Evolutionary conservation across 164 flowering plant species (phyloP).

Genomic region (Chimonanthus praecox): DNA sequence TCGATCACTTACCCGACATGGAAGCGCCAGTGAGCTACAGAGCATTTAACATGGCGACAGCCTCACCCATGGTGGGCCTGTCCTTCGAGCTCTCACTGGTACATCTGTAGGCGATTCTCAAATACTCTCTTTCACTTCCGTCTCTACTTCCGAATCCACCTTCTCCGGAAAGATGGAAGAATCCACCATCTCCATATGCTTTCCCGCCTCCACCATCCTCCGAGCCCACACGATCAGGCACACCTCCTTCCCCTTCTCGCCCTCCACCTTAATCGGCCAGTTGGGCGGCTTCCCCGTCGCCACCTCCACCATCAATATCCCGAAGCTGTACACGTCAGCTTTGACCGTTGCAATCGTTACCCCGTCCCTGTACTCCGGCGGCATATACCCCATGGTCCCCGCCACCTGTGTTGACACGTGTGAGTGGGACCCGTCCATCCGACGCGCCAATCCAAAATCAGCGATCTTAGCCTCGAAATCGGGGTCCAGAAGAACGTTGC

Average conservation of each 20-base stretch:
- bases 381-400: slow-evolving; percentile 94
- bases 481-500: slow-evolving; percentile 60
- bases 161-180: slow-evolving; percentile 5
- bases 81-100: slow-evolving; percentile 28
- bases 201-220: slow-evolving; percentile 27
- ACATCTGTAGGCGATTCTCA: slow-evolving; percentile 57
- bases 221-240: slow-evolving; percentile 55
- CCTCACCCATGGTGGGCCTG: slow-evolving; percentile 60
- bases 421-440: slow-evolving; percentile 33
- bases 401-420: slow-evolving; percentile 89
- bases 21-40: not conserved
- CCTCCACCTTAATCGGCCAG: slow-evolving; percentile 33
- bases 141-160: slow-evolving; percentile 6
- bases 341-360: slow-evolving; percentile 45
- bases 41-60: slow-evolving; percentile 32
- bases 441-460: slow-evolving; percentile 80
- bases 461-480: slow-evolving; percentile 70
- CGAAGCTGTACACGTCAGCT: slow-evolving; percentile 84
- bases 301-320: slow-evolving; percentile 67
- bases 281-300: slow-evolving; percentile 63
- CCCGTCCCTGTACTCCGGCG: slow-evolving; percentile 78
- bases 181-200: slow-evolving; percentile 50
- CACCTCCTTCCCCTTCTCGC: slow-evolving; percentile 25
- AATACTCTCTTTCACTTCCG: slow-evolving; percentile 44
- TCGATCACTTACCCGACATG: too few relatives aligned